Evolutionary conservation across 108 stramenopile species (phyloP), one percentile per base, ranked within the genome.

Genomic region (Ochromonas danica): DNA sequence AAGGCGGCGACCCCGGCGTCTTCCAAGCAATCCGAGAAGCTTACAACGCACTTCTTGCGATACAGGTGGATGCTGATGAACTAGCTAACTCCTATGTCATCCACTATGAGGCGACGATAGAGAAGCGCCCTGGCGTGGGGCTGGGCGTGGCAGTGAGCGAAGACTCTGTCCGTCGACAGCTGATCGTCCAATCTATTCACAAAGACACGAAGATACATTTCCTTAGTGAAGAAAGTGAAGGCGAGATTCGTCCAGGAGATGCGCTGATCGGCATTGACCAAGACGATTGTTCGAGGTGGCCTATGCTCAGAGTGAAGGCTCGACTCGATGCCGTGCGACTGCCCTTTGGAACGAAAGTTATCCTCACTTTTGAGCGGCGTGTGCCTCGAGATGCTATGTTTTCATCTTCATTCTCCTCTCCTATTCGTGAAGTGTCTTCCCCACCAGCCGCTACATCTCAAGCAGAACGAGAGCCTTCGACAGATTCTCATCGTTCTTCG

Each of bases 201-300:
- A 36, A 75, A 41, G 35, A 3, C 17, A 75, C 38, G 10, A 36
- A 41, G 14, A 22, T 75, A 27, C 40, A 27, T 10, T 6, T 6
- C 45, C 40, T 75, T 6, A 41, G 40, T 36, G 72, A 28, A 28
- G 72, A 75, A 10, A 14, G 14, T 6, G 10, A 33, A 6, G 72
- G 72, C 17, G 72, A 75, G 38, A 75, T 75, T 36, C 36, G 40
- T 10, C 10, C 31, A 28, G 40, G 40, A 6, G 72, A 75, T 75
- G 72, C 51, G 51, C 31, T 75, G 31, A 60, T 75, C 27, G 72
- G 40, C 17, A 75, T 75, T 22, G 72, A 75, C 28, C 14, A 75
- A 41, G 72, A 75, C 51, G 72, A 75, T 27, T 33, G 25, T 25
- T 30, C 45, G 45, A 3, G 25, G 3, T 75, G 72, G 72, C 31